Evolutionary conservation across 2,329 filamentous ascomycete genomes (phyloP), one percentile per base, ranked within the genome.

Genomic region (Eutypa lata): DNA sequence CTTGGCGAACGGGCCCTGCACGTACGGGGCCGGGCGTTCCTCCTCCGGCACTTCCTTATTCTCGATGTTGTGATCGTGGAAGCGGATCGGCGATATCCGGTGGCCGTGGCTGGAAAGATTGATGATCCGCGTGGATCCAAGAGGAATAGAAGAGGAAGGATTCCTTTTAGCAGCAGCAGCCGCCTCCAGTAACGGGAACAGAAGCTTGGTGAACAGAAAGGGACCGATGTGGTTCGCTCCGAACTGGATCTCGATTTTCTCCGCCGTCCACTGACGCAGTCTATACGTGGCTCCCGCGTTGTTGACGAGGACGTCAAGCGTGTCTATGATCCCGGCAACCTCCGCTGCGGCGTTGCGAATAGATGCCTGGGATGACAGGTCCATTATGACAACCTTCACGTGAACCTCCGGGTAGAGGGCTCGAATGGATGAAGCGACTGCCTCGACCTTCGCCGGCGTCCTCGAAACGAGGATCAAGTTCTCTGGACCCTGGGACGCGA

Each of bases 401-500:
- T 68, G 56, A 1, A 74, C 67, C 7, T 53, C 53, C 0, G 74
- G 71, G 52, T 71, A 66, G 10, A 65, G 61, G 5, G 59, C 47
- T 5, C 53, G 60, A 50, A 79, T 72, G 7, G 71, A 65, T 8
- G 67, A 60, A 6, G 67, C 69, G 1, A 76, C 75, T 0, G 63
- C 59, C 21, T 76, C 68, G 5, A 79, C 57, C 55, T 77, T 78
- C 13, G 66, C 52, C 33, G 60, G 61, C 10, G 73, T 77, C 16
- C 78, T 73, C 2, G 77, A 78, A 2, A 68, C 75, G 13, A 78
- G 68, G 37, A 76, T 70, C 18, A 81, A 69, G 18, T 66, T 63
- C 0, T 61, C 62, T 0, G 77, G 75, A 3, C 60, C 60, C 48
- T 79, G 76, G 0, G 75, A 71, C 3, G 76, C 76, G 40, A 80